A percentile compares a stretch with the other conserved stretches of the same genome.
Conservation (phyloP, 768 basidiomycete species). For the Coprinopsis cinerea region DNA sequence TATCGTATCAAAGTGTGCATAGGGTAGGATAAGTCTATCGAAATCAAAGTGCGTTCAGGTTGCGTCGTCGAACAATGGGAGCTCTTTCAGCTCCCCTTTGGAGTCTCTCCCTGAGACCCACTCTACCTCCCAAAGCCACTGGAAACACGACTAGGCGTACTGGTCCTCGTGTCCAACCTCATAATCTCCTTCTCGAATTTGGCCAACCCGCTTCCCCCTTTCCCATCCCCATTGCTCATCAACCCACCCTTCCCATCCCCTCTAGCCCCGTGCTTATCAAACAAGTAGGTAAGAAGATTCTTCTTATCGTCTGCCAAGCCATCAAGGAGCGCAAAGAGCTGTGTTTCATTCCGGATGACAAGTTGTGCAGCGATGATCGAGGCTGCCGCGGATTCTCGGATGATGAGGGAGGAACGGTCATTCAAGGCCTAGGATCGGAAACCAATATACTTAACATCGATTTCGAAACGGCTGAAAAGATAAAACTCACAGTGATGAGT, state of each 20-base stretch:
- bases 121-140: not conserved
- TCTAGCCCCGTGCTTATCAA: slow-evolving; percentile 81
- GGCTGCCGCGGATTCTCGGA: slow-evolving; percentile 79
- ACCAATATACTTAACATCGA: not conserved
- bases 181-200: slow-evolving; percentile 77
- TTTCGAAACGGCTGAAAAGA: not conserved
- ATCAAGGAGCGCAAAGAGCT: slow-evolving; percentile 74
- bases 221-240: slow-evolving; percentile 23
- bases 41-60: no score
- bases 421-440: slow-evolving; percentile 51
- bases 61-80: no score
- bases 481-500: slow-evolving; percentile 53
- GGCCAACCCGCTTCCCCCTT: slow-evolving; percentile 48
- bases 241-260: slow-evolving; percentile 35
- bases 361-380: slow-evolving; percentile 81
- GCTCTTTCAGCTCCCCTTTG: no score
- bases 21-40: no score
- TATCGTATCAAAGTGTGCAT: no score
- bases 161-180: slow-evolving; percentile 72
- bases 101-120: not conserved
- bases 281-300: slow-evolving; percentile 82
- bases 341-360: slow-evolving; percentile 76
- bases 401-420: slow-evolving; percentile 64
- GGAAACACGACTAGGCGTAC: slow-evolving; percentile 51
- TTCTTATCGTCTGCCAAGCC: slow-evolving; percentile 87